Evolutionary conservation across 257 asterid species (phyloP).

Genomic region (Solanum clarkiae): DNA sequence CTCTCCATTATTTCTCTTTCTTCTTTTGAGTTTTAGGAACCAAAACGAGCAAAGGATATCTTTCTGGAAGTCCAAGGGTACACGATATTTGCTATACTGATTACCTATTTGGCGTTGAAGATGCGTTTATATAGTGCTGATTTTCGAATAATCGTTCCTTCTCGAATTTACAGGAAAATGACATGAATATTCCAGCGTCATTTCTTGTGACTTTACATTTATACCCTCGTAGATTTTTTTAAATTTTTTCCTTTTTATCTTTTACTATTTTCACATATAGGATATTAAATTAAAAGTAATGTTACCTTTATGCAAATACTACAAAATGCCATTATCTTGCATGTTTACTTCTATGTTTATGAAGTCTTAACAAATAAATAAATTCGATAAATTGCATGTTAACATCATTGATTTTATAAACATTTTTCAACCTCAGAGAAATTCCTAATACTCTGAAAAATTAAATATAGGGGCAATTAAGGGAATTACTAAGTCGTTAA

Average conservation of each 20-base stretch:
- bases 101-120: not conserved
- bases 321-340: not conserved
- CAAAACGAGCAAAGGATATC: not conserved
- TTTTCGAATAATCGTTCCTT: not conserved
- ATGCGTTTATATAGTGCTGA: not conserved
- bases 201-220: not conserved
- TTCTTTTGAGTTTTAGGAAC: not conserved
- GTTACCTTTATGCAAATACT: not conserved
- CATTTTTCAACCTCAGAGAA: no score
- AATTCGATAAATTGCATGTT: not conserved
- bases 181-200: not conserved
- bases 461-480: not conserved
- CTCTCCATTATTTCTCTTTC: conserved; percentile 37
- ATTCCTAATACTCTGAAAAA: not conserved
- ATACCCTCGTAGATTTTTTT: not conserved
- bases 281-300: not conserved
- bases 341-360: not conserved
- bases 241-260: not conserved
- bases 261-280: not conserved
- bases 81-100: not conserved
- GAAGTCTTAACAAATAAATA: not conserved
- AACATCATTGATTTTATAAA: not conserved
- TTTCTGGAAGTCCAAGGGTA: not conserved
- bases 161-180: not conserved
- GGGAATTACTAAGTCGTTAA: not conserved